Base-by-base conservation (phyloP, 441 rosid genomes). In the Erodium trifolium region DNA sequence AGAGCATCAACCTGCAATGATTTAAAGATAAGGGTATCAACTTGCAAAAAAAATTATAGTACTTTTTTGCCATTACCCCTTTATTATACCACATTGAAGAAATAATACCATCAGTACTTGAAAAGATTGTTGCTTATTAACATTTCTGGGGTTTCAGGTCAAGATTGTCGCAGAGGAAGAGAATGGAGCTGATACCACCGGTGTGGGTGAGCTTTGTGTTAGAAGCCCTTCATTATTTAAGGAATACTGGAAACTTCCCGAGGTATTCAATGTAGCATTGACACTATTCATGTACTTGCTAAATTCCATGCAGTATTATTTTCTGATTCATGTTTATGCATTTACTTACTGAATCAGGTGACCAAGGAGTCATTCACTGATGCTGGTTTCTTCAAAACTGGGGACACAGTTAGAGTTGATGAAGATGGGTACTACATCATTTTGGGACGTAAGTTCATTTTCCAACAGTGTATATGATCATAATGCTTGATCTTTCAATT, bases 171-270 rank as follows among this genome's bases (percentile, higher is more conserved):
- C 68, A 57, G 84, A 83, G 81, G 96, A 87, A 64, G 80, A 76
- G 59, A 80, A 70, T 68, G 92, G 87, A 74, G 76, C 73, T 49
- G 87, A 80, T 34, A 3, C 76, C 2, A 68, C 74, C 9, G 96
- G 89, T 17, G 88, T 70, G 66, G 97, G 98, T 47, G 98, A 94
- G 82, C 85, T 94, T 63, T 94, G 97, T 69, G 79, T 94, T 47
- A 85, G 82, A 85, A 90, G 99, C 80, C 99, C 98, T 78, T 90
- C 99, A 59, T 64, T 92, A 74, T 94, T 94, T 82, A 94, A 81
- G 75, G 96, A 86, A 75, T 94, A 94, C 78, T 94, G 99, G 99
- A 92, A 88, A 76, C 96, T 88, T 80, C 96, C 98, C 18, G 77
- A 90, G 85, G 98, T 92, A 71, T 72, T 73, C 43, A 16, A 41